A percentile compares a stretch with the other conserved stretches of the same genome.
Conservation (phyloP, 352 stramenopile genomes). For the Phytophthora foliorum region DNA sequence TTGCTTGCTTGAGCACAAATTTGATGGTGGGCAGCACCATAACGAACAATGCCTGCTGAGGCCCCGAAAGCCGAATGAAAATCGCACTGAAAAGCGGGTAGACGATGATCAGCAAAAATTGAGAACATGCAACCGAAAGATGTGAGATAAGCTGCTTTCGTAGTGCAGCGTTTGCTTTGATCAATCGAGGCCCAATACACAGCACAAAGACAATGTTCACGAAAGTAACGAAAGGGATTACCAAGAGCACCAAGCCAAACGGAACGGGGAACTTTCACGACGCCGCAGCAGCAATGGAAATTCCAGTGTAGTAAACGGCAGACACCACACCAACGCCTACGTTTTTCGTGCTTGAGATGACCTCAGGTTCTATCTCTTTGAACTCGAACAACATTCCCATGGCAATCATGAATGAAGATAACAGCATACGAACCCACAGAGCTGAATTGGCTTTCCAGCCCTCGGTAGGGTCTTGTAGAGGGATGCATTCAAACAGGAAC, state of each 20-base stretch:
- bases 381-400: constrained; percentile 9
- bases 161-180: constrained; percentile 1
- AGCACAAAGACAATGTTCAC: constrained; percentile 8
- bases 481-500: constrained; percentile 14
- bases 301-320: constrained; percentile 3
- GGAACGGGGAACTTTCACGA: constrained; percentile 33
- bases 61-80: constrained; percentile 1
- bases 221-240: constrained; percentile 6
- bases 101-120: constrained; percentile 17
- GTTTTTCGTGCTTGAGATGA: neutral
- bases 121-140: constrained; percentile 3
- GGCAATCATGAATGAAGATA: constrained; percentile 11
- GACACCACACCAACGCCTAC: neutral
- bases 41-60: constrained; percentile 17
- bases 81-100: constrained; percentile 26
- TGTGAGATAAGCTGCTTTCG: constrained; percentile 11
- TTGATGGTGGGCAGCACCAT: constrained; percentile 21
- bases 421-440: constrained; percentile 13
- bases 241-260: constrained; percentile 22
- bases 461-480: neutral
- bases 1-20: constrained; percentile 30
- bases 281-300: constrained; percentile 8
- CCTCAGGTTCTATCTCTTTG: constrained; percentile 5
- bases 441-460: constrained; percentile 12
- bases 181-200: neutral